Base-by-base conservation (phyloP, 176 grass and related monocot genomes). In the Phyllostachys edulis region DNA sequence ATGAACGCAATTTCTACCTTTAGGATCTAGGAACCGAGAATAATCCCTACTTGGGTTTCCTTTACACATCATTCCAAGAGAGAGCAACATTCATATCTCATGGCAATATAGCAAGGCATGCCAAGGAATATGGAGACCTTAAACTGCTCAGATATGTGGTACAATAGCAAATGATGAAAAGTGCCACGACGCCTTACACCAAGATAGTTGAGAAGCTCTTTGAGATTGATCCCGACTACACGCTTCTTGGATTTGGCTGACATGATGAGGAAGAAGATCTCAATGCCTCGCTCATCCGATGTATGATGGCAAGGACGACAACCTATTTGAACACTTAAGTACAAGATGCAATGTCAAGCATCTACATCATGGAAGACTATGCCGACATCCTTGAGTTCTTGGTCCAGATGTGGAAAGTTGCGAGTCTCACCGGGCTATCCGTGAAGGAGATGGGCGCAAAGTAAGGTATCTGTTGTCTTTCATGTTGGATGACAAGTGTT, bases 51-150 rank as follows among this genome's bases (percentile, higher is more conserved):
- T 15, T 91, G 68, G 92, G 89, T 77, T 94, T 94, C 76, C 90
- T 94, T 32, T 94, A 94, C 76, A 94, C 92, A 10, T 94, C 92
- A 46, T 94, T 94, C 46, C 92, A 94, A 94, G 92, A 94, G 75
- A 91, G 92, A 80, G 92, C 92, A 66, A 94, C 92, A 27, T 94
- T 91, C 78, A 87, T 94, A 73, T 94, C 92, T 21, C 89, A 94
- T 81, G 89, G 92, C 29, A 94, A 91, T 77, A 94, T 89, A 0
- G 92, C 92, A 44, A 90, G 89, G 64, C 89, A 89, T 29, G 92
- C 89, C 29, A 94, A 91, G 86, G 75, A 87, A 52, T 91, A 89
- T 56, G 92, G 92, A 23, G 89, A 91, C 61, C 83, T 91, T 41
- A 94, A 94, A 77, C 84, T 94, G 89, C 92, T 36, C 89, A 94